phyloP scores from a whole-genome alignment of 768 basidiomycete genomes.

The Leccinum barrowsii region DNA sequence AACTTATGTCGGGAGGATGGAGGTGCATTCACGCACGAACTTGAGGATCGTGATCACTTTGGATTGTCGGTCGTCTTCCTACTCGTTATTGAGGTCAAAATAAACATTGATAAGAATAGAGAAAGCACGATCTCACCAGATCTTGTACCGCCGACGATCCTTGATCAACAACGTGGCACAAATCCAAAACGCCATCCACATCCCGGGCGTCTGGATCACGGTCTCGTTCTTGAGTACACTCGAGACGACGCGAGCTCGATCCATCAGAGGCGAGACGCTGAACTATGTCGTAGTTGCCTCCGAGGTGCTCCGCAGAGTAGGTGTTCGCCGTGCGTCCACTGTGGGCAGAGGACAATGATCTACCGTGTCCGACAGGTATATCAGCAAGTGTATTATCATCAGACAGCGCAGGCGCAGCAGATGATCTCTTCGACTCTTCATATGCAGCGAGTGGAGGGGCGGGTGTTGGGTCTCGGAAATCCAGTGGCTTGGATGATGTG shows the following conservation, averaged over 20 bases:
- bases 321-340: constrained; percentile 65
- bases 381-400: constrained; percentile 11
- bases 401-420: constrained; percentile 13
- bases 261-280: constrained; percentile 42
- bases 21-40: too few relatives aligned
- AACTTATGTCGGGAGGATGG: too few relatives aligned
- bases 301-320: constrained; percentile 62
- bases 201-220: too few relatives aligned
- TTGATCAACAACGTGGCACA: too few relatives aligned
- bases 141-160: too few relatives aligned
- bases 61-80: too few relatives aligned
- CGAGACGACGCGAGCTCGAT: constrained; percentile 15
- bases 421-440: constrained; percentile 38
- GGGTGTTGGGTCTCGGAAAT: constrained; percentile 80
- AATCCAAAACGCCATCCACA: too few relatives aligned
- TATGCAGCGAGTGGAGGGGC: constrained; percentile 62
- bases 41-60: too few relatives aligned
- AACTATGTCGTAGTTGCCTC: constrained; percentile 65
- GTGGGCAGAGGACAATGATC: constrained; percentile 45
- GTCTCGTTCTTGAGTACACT: too few relatives aligned
- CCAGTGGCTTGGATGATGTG: constrained; percentile 35
- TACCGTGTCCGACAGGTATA: constrained; percentile 25
- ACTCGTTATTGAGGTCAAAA: too few relatives aligned
- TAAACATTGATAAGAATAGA: too few relatives aligned
- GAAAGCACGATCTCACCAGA: too few relatives aligned